Percentiles rank a stretch among this genome's conserved stretches.
Evolutionary conservation across 805 yeast genomes (phyloP).

Genomic region (Saccharomycopsis oosterbeekiorum): DNA sequence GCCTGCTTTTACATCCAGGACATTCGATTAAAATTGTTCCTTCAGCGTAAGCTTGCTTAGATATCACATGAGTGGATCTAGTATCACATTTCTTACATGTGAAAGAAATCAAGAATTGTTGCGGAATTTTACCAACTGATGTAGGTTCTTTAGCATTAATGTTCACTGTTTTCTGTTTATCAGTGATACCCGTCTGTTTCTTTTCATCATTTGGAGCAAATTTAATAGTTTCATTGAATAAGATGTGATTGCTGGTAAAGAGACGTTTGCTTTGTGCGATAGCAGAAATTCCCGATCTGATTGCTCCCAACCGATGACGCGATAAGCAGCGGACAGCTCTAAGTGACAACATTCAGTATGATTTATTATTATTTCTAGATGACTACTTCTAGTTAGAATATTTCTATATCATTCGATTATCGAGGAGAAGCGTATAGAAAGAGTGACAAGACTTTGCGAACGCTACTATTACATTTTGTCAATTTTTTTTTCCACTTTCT

Average conservation of each 20-base stretch:
- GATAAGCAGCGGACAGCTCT: not conserved
- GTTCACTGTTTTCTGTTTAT: not conserved
- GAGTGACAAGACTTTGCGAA: too few relatives aligned
- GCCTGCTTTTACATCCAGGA: slow-evolving; percentile 83
- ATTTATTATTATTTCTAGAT: too few relatives aligned
- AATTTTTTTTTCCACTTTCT: too few relatives aligned
- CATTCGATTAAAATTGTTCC: slow-evolving; percentile 89
- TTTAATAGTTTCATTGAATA: not conserved
- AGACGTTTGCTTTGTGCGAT: not conserved
- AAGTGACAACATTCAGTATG: not conserved
- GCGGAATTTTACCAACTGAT: slow-evolving; percentile 40
- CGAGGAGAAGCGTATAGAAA: too few relatives aligned
- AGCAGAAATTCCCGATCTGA: not conserved
- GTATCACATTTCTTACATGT: slow-evolving; percentile 83
- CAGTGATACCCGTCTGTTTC: not conserved
- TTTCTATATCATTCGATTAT: too few relatives aligned
- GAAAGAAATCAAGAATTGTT: slow-evolving; percentile 79
- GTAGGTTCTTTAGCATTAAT: slow-evolving; percentile 1
- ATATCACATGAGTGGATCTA: slow-evolving; percentile 80
- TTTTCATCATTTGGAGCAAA: not conserved
- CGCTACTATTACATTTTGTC: too few relatives aligned
- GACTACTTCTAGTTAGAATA: too few relatives aligned
- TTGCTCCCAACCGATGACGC: not conserved
- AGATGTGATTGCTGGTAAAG: not conserved
- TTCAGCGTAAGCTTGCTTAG: slow-evolving; percentile 79